phyloP scores from a whole-genome alignment of 176 grass and related monocot genomes.

The Musa beccarii region DNA sequence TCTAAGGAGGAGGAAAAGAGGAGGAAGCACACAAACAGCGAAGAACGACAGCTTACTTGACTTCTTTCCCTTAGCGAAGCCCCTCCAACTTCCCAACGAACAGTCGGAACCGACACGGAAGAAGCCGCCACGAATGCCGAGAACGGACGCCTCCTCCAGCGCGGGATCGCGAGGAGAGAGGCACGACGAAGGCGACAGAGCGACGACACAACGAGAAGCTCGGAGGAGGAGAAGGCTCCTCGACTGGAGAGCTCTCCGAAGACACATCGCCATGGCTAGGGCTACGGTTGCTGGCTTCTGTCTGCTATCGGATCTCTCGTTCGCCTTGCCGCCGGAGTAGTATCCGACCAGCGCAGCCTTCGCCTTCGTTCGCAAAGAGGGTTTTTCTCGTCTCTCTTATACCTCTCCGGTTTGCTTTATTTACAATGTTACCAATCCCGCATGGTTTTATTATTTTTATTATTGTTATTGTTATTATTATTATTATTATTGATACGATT shows the following conservation, averaged over 20 bases:
- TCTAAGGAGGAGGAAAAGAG: not conserved
- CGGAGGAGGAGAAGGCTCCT: not conserved
- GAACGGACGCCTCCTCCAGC: not conserved
- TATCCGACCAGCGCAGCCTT: too few relatives aligned
- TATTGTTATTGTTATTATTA: too few relatives aligned
- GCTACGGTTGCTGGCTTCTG: not conserved
- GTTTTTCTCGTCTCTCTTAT: too few relatives aligned
- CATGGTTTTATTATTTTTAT: too few relatives aligned
- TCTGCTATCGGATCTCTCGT: not conserved
- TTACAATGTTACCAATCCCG: too few relatives aligned
- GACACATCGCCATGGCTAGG: conserved; percentile 5
- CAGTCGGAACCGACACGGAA: not conserved
- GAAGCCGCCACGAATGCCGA: not conserved
- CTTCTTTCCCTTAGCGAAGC: conserved; percentile 80
- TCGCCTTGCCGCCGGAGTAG: too few relatives aligned
- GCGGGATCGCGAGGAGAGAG: not conserved
- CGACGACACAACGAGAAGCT: not conserved
- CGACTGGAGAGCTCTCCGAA: not conserved
- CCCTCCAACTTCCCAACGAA: conserved; percentile 20
- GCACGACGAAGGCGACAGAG: not conserved
- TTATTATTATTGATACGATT: too few relatives aligned
- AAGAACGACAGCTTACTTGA: conserved; percentile 33
- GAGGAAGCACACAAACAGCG: not conserved
- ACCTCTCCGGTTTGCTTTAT: too few relatives aligned
- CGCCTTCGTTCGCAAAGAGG: too few relatives aligned